Conservation (phyloP, 192 early-diverging fungal genomes). For the Coemansia sp. region DNA sequence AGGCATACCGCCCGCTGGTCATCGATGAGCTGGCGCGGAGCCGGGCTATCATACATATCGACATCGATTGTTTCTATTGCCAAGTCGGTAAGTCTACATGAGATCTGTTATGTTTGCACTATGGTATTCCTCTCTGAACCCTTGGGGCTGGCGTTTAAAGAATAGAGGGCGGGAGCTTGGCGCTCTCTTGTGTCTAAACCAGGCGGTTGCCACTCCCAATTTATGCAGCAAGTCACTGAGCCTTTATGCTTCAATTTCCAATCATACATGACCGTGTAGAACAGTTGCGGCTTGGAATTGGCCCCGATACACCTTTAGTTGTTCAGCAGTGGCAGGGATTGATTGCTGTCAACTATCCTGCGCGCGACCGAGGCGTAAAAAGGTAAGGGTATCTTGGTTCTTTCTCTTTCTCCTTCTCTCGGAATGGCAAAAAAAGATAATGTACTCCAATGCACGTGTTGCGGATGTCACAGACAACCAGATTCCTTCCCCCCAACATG, state of each 20-base stretch:
- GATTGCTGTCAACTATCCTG: constrained; percentile 89
- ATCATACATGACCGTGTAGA: constrained; percentile 53
- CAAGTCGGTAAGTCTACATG: constrained; percentile 69
- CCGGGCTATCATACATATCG: constrained; percentile 61
- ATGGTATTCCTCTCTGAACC: background rate
- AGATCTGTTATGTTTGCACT: background rate
- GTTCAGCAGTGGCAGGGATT: constrained; percentile 93
- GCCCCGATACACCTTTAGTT: constrained; percentile 69
- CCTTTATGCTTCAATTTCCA: background rate
- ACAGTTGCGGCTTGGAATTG: constrained; percentile 69
- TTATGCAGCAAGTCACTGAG: background rate
- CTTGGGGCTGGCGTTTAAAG: background rate
- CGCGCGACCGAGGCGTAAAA: constrained; percentile 76
- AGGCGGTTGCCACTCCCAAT: background rate
- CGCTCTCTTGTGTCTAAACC: background rate
- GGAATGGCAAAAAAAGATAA: background rate
- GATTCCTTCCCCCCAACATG: background rate
- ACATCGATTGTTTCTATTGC: constrained; percentile 75
- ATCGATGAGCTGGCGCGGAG: constrained; percentile 48
- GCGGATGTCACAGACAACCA: constrained; percentile 3
- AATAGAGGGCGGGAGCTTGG: background rate
- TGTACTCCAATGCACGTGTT: constrained; percentile 1
- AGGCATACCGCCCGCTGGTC: constrained; percentile 19
- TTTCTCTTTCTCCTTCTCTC: background rate
- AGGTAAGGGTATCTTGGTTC: constrained; percentile 45